A percentile compares a stretch with the other conserved stretches of the same genome.
These are phyloP conservation scores for Penicillium sp. DNA, from an alignment of 2,329 filamentous ascomycete species.

Conservation along the genomic window DNA sequence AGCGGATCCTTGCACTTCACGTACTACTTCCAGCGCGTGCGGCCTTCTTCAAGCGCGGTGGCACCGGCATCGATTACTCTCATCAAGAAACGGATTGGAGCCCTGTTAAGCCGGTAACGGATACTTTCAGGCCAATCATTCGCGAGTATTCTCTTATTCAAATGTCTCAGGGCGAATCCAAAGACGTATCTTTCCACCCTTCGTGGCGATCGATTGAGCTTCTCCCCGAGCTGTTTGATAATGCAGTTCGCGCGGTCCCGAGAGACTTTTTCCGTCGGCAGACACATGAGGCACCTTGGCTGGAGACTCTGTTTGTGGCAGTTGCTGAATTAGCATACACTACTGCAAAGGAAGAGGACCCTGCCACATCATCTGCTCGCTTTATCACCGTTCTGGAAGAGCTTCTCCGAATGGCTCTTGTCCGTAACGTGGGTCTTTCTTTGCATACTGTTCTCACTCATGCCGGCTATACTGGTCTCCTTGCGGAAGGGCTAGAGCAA, in stretches of 20 bases:
- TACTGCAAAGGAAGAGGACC: conserved; percentile 28
- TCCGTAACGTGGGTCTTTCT: conserved; percentile 39
- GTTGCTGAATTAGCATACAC: conserved; percentile 40
- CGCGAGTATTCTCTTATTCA: conserved; percentile 19
- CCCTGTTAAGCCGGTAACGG: conserved; percentile 34
- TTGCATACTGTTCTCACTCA: conserved; percentile 40
- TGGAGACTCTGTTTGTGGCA: conserved; percentile 47
- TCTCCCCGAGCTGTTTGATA: conserved; percentile 43
- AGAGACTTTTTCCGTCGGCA: conserved; percentile 42
- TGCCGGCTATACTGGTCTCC: conserved; percentile 39
- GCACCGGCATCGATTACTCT: conserved; percentile 34
- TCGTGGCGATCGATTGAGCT: conserved; percentile 33
- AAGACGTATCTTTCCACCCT: conserved; percentile 10
- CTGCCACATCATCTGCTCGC: conserved; percentile 22
- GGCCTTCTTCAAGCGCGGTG: conserved; percentile 35
- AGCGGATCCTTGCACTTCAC: conserved; percentile 39
- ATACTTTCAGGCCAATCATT: conserved; percentile 37
- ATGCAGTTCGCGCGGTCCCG: conserved; percentile 45
- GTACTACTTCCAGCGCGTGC: conserved; percentile 40
- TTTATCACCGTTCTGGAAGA: conserved; percentile 36
- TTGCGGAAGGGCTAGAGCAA: conserved; percentile 29
- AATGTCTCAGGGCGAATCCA: conserved; percentile 3
- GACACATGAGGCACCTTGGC: conserved; percentile 47
- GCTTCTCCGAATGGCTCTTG: conserved; percentile 38
- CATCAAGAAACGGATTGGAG: conserved; percentile 33